Conservation (phyloP, 768 basidiomycete species). For the Lentinula edodes region DNA sequence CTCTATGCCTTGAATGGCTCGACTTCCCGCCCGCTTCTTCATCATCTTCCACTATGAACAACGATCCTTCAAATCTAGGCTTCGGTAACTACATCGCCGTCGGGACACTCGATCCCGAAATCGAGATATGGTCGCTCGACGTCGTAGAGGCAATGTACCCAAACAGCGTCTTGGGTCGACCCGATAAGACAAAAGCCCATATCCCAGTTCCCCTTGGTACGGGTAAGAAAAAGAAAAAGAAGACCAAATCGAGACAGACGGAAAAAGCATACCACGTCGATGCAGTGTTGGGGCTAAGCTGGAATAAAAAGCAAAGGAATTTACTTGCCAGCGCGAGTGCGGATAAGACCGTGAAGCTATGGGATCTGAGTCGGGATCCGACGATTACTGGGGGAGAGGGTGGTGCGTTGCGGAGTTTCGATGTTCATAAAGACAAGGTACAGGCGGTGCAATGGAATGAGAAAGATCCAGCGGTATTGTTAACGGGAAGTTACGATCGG, state of each 20-base stretch:
- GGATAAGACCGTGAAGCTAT: conserved; percentile 93
- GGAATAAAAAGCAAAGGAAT: conserved; percentile 89
- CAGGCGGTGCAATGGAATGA: conserved; percentile 96
- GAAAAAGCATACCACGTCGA: conserved; percentile 83
- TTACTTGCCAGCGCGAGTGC: conserved; percentile 89
- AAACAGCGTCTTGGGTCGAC: conserved; percentile 83
- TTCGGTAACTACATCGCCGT: conserved; percentile 93
- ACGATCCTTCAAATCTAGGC: conserved; percentile 21
- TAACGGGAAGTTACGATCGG: conserved; percentile 93
- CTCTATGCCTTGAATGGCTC: conserved; percentile 98
- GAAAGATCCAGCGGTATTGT: conserved; percentile 78
- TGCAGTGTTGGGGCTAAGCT: conserved; percentile 87
- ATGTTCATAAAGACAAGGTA: conserved; percentile 88
- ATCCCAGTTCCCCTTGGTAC: conserved; percentile 78
- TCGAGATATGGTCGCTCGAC: conserved; percentile 98
- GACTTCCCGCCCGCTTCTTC: conserved; percentile 80
- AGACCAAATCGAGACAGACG: conserved; percentile 58
- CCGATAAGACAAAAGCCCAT: conserved; percentile 77
- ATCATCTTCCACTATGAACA: conserved; percentile 23
- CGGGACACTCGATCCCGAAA: conserved; percentile 94
- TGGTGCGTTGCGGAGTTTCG: conserved; percentile 81
- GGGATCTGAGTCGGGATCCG: conserved; percentile 82
- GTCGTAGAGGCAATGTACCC: conserved; percentile 93
- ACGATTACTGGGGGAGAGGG: conserved; percentile 37
- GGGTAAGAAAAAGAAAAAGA: conserved; percentile 95